Percentiles rank a stretch among this genome's conserved stretches.
These are phyloP conservation scores for Lactuca saligna DNA, from an alignment of 129 eudicot genomes.

Conservation along the genomic window DNA sequence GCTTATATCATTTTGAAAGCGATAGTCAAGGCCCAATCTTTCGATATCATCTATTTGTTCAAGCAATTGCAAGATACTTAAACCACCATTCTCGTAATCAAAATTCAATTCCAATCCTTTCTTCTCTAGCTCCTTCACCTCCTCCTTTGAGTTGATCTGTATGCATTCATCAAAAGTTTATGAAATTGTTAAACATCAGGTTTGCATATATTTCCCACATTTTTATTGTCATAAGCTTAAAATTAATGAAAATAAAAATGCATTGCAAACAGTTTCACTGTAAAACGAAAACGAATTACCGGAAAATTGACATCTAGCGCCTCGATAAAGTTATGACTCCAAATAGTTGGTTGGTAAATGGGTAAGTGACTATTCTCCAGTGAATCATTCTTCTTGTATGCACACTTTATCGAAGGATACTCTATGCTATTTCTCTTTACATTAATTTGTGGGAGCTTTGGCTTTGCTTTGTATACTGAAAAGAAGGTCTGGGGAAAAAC, in stretches of 20 bases:
- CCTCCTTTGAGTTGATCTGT: not conserved
- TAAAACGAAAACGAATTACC: not conserved
- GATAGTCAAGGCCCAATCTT: conserved; percentile 12
- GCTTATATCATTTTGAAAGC: not conserved
- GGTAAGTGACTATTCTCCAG: not conserved
- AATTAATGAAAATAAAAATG: not conserved
- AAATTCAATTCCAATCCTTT: not conserved
- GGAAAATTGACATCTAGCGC: too few relatives aligned
- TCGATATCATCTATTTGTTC: conserved; percentile 11
- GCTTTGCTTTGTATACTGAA: too few relatives aligned
- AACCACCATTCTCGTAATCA: too few relatives aligned
- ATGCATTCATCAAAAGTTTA: not conserved
- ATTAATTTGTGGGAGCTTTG: too few relatives aligned
- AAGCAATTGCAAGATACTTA: not conserved
- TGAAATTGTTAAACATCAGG: not conserved
- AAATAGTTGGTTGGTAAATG: not conserved
- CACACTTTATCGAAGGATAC: too few relatives aligned
- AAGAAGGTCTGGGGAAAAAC: too few relatives aligned
- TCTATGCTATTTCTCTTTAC: too few relatives aligned
- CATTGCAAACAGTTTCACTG: not conserved
- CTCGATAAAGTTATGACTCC: not conserved
- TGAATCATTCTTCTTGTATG: too few relatives aligned
- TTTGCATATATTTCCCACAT: not conserved
- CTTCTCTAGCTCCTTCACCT: not conserved
- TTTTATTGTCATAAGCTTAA: too few relatives aligned